Percentiles rank a stretch among this genome's conserved stretches.
These are phyloP conservation scores for Acanthamoeba lenticulata DNA, from an alignment of 208 protist genomes.

Conservation along the genomic window DNA sequence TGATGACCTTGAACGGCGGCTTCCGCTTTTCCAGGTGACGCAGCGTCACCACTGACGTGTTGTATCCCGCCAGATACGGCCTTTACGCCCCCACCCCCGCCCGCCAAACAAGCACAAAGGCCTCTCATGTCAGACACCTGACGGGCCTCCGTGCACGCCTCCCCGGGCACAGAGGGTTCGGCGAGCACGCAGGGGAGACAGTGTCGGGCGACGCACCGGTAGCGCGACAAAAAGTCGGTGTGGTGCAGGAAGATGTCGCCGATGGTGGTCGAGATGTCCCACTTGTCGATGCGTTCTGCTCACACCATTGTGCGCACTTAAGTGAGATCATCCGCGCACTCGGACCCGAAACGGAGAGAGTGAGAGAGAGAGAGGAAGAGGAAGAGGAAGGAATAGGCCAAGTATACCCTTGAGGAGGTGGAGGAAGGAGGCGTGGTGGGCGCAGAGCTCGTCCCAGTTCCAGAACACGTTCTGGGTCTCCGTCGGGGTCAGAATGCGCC, in stretches of 20 bases:
- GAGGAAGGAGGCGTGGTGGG: not conserved
- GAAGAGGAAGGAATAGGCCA: no score
- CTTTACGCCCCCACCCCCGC: no score
- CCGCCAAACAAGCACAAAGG: no score
- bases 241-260: constrained; percentile 23
- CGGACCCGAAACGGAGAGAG: no score
- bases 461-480: constrained; percentile 33
- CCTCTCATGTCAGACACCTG: no score
- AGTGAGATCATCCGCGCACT: not conserved
- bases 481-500: not conserved
- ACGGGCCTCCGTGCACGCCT: no score
- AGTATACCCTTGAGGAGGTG: not conserved
- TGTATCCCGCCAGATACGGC: not conserved
- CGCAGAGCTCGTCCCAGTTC: not conserved
- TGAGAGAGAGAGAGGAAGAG: no score
- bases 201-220: no score
- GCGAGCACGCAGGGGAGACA: no score
- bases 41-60: not conserved
- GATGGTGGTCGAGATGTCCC: not conserved
- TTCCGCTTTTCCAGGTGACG: constrained; percentile 30
- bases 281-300: not conserved
- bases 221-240: not conserved
- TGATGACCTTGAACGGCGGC: not conserved
- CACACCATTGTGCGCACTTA: not conserved
- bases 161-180: no score